Conservation (phyloP, 805 yeast genomes). For the Monosporozyma yasuniensis region DNA sequence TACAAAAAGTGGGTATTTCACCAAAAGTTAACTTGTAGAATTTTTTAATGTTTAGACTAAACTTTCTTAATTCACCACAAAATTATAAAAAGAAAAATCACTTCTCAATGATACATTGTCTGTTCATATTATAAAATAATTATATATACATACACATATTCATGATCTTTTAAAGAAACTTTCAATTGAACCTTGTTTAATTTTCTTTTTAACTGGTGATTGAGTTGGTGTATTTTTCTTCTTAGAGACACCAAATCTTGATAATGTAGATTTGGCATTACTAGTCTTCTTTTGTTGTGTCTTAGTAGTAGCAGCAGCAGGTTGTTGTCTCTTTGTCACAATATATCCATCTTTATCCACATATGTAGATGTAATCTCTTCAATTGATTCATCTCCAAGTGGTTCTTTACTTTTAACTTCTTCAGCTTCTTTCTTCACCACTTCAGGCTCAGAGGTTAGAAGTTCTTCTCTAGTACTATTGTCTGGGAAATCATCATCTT, state of each 20-base stretch:
- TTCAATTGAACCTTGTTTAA: conserved; percentile 27
- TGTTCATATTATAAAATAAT: background rate
- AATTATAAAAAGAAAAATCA: no score
- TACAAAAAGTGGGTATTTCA: no score
- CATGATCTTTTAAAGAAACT: conserved; percentile 23
- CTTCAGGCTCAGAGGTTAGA: background rate
- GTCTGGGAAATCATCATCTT: background rate
- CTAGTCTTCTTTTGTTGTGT: conserved; percentile 6
- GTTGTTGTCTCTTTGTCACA: conserved; percentile 19
- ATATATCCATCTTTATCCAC: conserved; percentile 30
- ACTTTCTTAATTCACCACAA: no score
- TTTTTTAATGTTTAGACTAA: no score
- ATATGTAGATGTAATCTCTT: conserved; percentile 7
- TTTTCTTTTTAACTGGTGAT: conserved; percentile 11
- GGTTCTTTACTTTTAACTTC: background rate
- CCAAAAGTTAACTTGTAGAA: no score
- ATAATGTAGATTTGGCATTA: conserved; percentile 3
- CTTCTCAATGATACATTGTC: background rate
- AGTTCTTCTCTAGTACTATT: background rate
- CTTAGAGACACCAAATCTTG: conserved; percentile 4
- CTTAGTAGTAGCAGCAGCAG: conserved; percentile 10
- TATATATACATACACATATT: background rate
- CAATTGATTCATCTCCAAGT: conserved; percentile 5
- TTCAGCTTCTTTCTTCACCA: background rate
- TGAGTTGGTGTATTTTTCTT: conserved; percentile 9